phyloP scores from a whole-genome alignment of 345 rosid species.

The Boechera stricta region DNA sequence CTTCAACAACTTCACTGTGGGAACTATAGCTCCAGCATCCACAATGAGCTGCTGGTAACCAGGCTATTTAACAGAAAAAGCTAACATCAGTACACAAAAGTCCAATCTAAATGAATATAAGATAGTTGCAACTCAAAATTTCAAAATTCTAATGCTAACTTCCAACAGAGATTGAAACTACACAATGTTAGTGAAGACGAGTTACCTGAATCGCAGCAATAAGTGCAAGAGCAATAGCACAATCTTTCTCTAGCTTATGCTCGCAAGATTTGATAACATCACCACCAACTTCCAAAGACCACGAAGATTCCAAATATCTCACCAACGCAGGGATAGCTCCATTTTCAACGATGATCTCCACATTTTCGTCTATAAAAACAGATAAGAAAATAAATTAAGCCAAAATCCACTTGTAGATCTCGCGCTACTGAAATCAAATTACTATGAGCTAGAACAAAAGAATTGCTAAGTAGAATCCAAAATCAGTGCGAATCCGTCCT shows the following conservation, averaged over 20 bases:
- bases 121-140: neutral
- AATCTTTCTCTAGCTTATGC: conserved; percentile 64
- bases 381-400: conserved; percentile 1
- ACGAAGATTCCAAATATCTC: conserved; percentile 53
- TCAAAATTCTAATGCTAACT: neutral
- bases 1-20: conserved; percentile 61
- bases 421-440: neutral
- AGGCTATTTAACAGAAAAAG: conserved; percentile 51
- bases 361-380: conserved; percentile 55
- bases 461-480: neutral
- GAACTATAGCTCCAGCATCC: conserved; percentile 71
- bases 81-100: conserved; percentile 3
- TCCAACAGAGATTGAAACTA: neutral
- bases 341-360: conserved; percentile 59
- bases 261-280: conserved; percentile 36
- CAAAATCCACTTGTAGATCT: conserved; percentile 1
- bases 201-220: conserved; percentile 67
- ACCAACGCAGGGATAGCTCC: conserved; percentile 71
- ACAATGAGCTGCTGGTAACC: conserved; percentile 75
- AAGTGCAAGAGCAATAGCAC: conserved; percentile 66
- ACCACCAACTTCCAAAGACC: conserved; percentile 9
- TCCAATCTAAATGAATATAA: neutral
- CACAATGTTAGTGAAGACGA: neutral
- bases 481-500: neutral
- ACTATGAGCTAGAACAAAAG: conserved; percentile 2